Percentiles rank a stretch among this genome's conserved stretches.
Conservation (phyloP, 331 rosid species). For the Malus hybrid region DNA sequence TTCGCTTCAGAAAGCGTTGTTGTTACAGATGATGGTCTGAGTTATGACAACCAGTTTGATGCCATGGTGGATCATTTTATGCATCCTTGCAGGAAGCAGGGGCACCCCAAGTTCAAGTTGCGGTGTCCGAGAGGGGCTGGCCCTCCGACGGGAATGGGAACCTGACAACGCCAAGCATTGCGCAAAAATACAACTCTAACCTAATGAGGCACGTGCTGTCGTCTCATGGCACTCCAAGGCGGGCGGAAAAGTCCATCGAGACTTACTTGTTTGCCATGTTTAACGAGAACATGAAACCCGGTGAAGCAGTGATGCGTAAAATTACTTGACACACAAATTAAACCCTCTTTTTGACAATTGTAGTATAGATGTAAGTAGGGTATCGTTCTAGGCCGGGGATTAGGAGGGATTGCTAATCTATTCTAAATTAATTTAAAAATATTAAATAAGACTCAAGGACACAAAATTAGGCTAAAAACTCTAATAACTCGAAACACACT, state of each 20-base stretch:
- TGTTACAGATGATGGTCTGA: neutral
- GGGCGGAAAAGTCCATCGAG: neutral
- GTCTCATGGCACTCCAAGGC: conserved; percentile 6
- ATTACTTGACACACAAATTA: too few relatives aligned
- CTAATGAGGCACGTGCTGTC: neutral
- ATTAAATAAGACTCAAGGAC: too few relatives aligned
- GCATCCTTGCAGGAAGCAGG: conserved; percentile 14
- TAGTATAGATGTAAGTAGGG: too few relatives aligned
- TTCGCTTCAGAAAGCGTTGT: neutral
- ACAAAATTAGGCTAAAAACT: too few relatives aligned
- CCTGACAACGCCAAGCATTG: neutral
- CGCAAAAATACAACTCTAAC: neutral
- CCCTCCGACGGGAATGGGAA: neutral
- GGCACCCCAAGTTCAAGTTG: neutral
- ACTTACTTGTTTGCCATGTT: conserved; percentile 7
- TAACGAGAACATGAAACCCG: conserved; percentile 16
- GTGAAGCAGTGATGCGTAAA: neutral
- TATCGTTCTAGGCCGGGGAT: too few relatives aligned
- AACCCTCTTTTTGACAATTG: too few relatives aligned
- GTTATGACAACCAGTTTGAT: neutral
- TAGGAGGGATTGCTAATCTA: too few relatives aligned
- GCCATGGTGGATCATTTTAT: conserved; percentile 11
- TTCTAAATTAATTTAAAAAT: too few relatives aligned
- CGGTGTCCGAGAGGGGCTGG: conserved; percentile 10
- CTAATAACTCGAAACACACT: too few relatives aligned